Evolutionary conservation across 805 yeast genomes (phyloP).

Genomic region (Starmerella khaoyaiensis): DNA sequence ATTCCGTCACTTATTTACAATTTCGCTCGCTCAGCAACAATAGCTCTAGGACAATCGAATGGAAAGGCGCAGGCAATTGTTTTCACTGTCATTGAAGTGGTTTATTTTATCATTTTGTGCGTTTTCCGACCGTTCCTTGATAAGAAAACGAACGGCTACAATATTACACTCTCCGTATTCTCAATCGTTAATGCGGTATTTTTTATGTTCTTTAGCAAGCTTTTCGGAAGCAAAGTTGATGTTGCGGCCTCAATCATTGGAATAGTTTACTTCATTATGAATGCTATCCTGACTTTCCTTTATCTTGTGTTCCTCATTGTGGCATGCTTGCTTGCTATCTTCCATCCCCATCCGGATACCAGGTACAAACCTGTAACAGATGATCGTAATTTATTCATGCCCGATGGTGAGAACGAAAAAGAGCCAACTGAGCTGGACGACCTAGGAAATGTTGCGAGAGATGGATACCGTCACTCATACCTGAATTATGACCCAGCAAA

Average conservation of each 20-base stretch:
- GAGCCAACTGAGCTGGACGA: constrained; percentile 55
- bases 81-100: constrained; percentile 61
- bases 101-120: constrained; percentile 52
- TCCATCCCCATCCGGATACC: constrained; percentile 86
- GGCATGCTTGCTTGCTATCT: constrained; percentile 70
- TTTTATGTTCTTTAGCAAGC: constrained; percentile 76
- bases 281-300: constrained; percentile 77
- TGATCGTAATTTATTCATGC: constrained; percentile 87
- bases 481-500: constrained; percentile 11
- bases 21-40: constrained; percentile 63
- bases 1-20: constrained; percentile 50
- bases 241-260: constrained; percentile 90
- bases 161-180: constrained; percentile 70
- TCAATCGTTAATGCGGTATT: constrained; percentile 72
- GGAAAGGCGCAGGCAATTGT: constrained; percentile 77
- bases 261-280: constrained; percentile 72
- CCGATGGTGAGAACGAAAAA: constrained; percentile 20
- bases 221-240: constrained; percentile 61
- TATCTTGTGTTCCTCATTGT: constrained; percentile 74
- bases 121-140: constrained; percentile 84
- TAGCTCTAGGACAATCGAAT: constrained; percentile 67
- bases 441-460: constrained; percentile 43
- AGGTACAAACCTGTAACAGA: constrained; percentile 94
- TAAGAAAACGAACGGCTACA: constrained; percentile 85
- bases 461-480: constrained; percentile 24